Base-by-base conservation (phyloP, 2,329 filamentous ascomycete species). In the Leptodontidium sp. region DNA sequence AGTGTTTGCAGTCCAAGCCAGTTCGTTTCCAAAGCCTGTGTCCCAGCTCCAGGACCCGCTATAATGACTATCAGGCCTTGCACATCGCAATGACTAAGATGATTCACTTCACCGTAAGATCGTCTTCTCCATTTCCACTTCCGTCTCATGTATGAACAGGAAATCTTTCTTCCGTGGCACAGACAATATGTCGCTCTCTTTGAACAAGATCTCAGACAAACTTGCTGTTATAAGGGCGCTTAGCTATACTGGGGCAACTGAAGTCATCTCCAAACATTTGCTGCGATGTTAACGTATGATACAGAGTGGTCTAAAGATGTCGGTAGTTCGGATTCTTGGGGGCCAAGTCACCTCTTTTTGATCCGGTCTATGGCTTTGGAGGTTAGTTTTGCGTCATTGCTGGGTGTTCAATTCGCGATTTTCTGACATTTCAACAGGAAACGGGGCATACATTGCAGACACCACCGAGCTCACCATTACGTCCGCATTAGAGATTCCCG, bases 1-100 rank as follows among this genome's bases (percentile, higher is more conserved):
- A 67, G 45, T 67, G 65, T 63, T 57, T 67, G 29, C 58, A 63
- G 38, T 35, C 24, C 35, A 64, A 67, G 59, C 65, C 65, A 24
- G 49, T 59, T 29, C 38, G 52, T 17, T 63, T 61, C 17, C 50
- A 57, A 24, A 43, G 49, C 9, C 17, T 63, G 38, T 67, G 58
- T n/a, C 58, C 59, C 17, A 59, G 65, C 40, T 61, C 65, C n/a
- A 29, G 26, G 11, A 58, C 35, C 21, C 59, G 59, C 12, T 67
- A 63, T 32, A 59, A 67, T 67, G 65, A 67, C 26, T 67, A 63
- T 50, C 21, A 49, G 29, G 65, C 35, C n/a, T 58, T 67, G 24
- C 65, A 67, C 35, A 67, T 67, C 45, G 38, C 49, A n/a, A 62
- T 63, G 49, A 58, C 65, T 9, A 35, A 24, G 49, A 26, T 58